phyloP scores from a whole-genome alignment of 768 basidiomycete species.

The Lactarius hengduanensis region DNA sequence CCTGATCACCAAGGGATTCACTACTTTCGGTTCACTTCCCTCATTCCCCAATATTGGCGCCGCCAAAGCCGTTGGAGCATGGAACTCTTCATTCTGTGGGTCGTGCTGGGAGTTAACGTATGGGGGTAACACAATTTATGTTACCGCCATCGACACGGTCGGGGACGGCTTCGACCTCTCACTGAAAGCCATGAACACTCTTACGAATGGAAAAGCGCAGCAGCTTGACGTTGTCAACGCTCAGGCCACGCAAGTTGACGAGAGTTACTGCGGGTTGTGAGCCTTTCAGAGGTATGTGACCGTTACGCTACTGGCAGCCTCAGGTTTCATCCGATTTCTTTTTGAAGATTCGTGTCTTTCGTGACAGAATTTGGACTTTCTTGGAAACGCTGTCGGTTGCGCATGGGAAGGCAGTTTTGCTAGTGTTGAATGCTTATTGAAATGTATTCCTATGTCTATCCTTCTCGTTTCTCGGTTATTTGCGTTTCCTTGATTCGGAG shows the following conservation, averaged over 20 bases:
- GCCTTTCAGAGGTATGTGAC: background rate
- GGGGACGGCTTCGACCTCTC: constrained; percentile 48
- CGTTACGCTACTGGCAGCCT: background rate
- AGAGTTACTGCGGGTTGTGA: background rate
- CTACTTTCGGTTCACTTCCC: constrained; percentile 25
- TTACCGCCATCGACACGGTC: constrained; percentile 36
- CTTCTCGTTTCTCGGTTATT: too few relatives aligned
- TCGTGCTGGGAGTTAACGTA: constrained; percentile 32
- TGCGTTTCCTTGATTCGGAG: too few relatives aligned
- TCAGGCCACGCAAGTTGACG: background rate
- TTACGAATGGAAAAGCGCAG: constrained; percentile 38
- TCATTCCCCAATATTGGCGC: constrained; percentile 29
- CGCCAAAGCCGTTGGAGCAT: constrained; percentile 34
- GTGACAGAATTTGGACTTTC: background rate
- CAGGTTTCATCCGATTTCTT: background rate
- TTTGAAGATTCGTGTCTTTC: background rate
- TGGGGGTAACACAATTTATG: constrained; percentile 25
- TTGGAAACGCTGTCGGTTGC: background rate
- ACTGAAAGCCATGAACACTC: constrained; percentile 50
- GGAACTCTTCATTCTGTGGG: constrained; percentile 29
- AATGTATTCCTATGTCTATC: background rate
- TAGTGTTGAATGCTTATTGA: background rate
- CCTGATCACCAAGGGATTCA: constrained; percentile 24
- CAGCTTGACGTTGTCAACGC: background rate
- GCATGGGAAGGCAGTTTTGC: background rate